phyloP scores from a whole-genome alignment of 2,329 filamentous ascomycete species.

The Penicillium oxalicum region DNA sequence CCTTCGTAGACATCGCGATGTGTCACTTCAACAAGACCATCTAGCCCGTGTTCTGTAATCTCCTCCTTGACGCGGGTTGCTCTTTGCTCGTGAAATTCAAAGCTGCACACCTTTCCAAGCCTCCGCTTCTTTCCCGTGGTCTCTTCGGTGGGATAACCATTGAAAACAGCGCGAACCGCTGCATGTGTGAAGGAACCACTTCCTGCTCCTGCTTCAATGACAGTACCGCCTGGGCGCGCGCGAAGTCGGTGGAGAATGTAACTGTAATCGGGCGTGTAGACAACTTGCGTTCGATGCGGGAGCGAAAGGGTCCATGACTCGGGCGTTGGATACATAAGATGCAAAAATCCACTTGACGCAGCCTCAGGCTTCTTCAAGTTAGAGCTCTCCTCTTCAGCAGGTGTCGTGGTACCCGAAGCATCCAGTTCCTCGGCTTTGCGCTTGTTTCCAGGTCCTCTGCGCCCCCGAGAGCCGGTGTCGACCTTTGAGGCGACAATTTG shows the following conservation, averaged over 20 bases:
- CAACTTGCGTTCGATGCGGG: conserved; percentile 48
- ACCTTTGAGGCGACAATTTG: conserved; percentile 86
- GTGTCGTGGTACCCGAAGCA: conserved; percentile 21
- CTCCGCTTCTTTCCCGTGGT: conserved; percentile 22
- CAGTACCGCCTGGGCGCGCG: conserved; percentile 40
- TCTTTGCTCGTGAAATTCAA: conserved; percentile 46
- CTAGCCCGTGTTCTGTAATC: conserved; percentile 40
- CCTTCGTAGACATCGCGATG: conserved; percentile 47
- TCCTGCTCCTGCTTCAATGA: conserved; percentile 49
- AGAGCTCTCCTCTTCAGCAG: conserved; percentile 21
- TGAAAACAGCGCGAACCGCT: conserved; percentile 45
- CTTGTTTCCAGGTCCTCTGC: conserved; percentile 52
- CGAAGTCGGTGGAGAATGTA: conserved; percentile 47
- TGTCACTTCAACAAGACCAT: conserved; percentile 40
- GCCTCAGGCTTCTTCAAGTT: conserved; percentile 29
- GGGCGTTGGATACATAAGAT: conserved; percentile 45
- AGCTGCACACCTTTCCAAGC: conserved; percentile 45
- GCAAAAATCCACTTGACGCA: conserved; percentile 44
- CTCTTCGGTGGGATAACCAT: conserved; percentile 34
- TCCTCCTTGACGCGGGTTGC: conserved; percentile 39
- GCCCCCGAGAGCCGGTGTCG: conserved; percentile 82
- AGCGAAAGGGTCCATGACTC: conserved; percentile 48
- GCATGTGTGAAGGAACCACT: conserved; percentile 50
- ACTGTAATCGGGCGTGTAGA: conserved; percentile 50
- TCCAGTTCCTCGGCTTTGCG: conserved; percentile 43